Evolutionary conservation across 2,329 filamentous ascomycete species (phyloP).

Genomic region (Alternaria dauci): DNA sequence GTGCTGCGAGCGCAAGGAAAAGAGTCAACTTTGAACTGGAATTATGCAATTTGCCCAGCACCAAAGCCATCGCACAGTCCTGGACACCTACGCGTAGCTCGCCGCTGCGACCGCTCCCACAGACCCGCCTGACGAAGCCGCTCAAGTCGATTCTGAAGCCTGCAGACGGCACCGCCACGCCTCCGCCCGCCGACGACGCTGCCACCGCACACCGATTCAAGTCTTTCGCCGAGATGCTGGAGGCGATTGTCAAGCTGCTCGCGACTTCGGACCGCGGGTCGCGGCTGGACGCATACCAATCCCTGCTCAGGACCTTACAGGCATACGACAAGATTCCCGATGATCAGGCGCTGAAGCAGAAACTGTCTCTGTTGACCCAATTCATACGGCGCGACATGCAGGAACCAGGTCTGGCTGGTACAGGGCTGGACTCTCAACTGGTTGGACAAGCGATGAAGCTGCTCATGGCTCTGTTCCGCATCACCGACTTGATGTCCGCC

Average conservation of each 20-base stretch:
- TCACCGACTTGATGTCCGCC: slow-evolving; percentile 72
- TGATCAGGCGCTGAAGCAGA: slow-evolving; percentile 61
- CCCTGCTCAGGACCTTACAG: slow-evolving; percentile 77
- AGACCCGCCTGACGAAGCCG: slow-evolving; percentile 62
- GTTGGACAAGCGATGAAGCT: slow-evolving; percentile 80
- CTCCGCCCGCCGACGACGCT: slow-evolving; percentile 49
- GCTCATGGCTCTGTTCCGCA: slow-evolving; percentile 78
- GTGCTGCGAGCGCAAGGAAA: slow-evolving; percentile 48
- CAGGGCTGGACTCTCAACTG: slow-evolving; percentile 70
- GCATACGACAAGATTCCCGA: slow-evolving; percentile 80
- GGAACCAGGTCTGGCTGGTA: slow-evolving; percentile 64
- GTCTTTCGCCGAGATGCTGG: slow-evolving; percentile 80
- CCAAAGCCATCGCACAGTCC: slow-evolving; percentile 37
- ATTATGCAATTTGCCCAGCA: slow-evolving; percentile 64
- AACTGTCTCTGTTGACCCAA: slow-evolving; percentile 78
- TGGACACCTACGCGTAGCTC: slow-evolving; percentile 51
- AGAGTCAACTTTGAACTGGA: slow-evolving; percentile 71
- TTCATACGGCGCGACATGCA: slow-evolving; percentile 86
- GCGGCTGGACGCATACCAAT: slow-evolving; percentile 85
- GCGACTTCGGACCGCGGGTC: slow-evolving; percentile 75
- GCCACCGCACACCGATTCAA: slow-evolving; percentile 59
- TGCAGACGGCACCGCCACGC: slow-evolving; percentile 54
- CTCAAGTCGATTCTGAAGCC: slow-evolving; percentile 85
- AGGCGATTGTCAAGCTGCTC: slow-evolving; percentile 83
- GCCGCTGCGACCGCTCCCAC: slow-evolving; percentile 58